Base-by-base conservation (phyloP, 164 flowering plant species). In the Liriodendron chinense region DNA sequence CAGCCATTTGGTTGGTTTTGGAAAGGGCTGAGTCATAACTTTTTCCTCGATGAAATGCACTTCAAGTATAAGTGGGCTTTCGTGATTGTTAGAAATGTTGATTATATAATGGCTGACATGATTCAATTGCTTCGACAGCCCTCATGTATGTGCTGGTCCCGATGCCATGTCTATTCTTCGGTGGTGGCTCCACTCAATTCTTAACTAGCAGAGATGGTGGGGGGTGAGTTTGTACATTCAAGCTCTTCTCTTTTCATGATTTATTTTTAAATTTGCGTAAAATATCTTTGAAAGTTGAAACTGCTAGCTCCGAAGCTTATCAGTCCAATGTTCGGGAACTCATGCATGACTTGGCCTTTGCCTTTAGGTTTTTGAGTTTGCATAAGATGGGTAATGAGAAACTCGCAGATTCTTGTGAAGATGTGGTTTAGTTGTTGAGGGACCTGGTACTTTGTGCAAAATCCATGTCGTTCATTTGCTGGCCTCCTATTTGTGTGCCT, bases 141-240 rank as follows among this genome's bases (percentile, higher is more conserved):
- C 91, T 96, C 47, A 94, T 94, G 97, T 95, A 95, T 77, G 92
- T 95, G 14, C 1, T 95, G 76, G 98, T 95, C 74, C 99, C 99
- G 12, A 95, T 95, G 99, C 99, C 99, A 70, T 95, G 99, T 78
- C 47, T 95, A 75, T 93, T 95, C 82, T 93, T 95, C 76, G 99
- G 99, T 62, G 98, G 94, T 70, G 98, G 98, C 7, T 86, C 97
- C 43, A 93, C 97, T 79, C 97, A 89, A 28, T 96, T 92, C 82
- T 82, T 96, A 75, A 87, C 80, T 65, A 92, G 94, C 81, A 88
- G 97, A 75, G 99, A 96, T 75, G 94, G 99, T 82, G 99, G 96
- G 24, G 93, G 95, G 98, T 96, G 73, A 87, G 94, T 84, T 53
- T 47, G 49, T 72, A 69, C 3, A 12, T 67, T 14, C 14, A 26